phyloP scores from a whole-genome alignment of 2,329 filamentous ascomycete species.

The Cucurbitaria berberidis region DNA sequence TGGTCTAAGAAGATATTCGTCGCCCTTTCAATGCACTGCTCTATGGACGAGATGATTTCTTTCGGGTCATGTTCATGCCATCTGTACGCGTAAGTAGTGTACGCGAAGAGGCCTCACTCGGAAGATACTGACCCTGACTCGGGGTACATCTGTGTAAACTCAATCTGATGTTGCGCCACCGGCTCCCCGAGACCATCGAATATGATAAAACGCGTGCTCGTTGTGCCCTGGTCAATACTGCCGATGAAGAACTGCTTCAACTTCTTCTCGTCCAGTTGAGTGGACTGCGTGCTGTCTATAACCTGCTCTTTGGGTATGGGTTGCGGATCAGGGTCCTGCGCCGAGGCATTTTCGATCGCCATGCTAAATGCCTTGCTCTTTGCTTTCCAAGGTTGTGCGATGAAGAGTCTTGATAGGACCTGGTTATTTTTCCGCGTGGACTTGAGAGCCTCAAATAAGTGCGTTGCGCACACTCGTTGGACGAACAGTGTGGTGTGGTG shows the following conservation, averaged over 20 bases:
- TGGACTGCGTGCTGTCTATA: slow-evolving; percentile 21
- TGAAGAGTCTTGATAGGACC: slow-evolving; percentile 4
- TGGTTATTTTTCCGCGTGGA: slow-evolving; percentile 23
- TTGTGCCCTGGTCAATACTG: slow-evolving; percentile 90
- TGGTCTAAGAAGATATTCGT: slow-evolving; percentile 72
- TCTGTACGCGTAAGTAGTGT: slow-evolving; percentile 53
- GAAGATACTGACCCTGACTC: slow-evolving; percentile 73
- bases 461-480: slow-evolving; percentile 18
- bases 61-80: slow-evolving; percentile 90
- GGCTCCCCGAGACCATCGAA: slow-evolving; percentile 81
- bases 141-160: slow-evolving; percentile 84
- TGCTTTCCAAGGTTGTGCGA: not conserved
- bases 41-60: slow-evolving; percentile 76
- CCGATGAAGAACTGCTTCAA: slow-evolving; percentile 73
- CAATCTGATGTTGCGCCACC: slow-evolving; percentile 82
- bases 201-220: slow-evolving; percentile 86
- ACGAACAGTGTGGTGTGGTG: slow-evolving; percentile 3
- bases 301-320: slow-evolving; percentile 43
- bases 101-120: not conserved
- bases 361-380: slow-evolving; percentile 17
- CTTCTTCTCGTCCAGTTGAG: slow-evolving; percentile 41
- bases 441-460: slow-evolving; percentile 14
- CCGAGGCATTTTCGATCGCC: slow-evolving; percentile 38
- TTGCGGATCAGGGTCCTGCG: slow-evolving; percentile 34
- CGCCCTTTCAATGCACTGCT: slow-evolving; percentile 79